Conservation (phyloP, 345 rosid species). For the Linum tenue region DNA sequence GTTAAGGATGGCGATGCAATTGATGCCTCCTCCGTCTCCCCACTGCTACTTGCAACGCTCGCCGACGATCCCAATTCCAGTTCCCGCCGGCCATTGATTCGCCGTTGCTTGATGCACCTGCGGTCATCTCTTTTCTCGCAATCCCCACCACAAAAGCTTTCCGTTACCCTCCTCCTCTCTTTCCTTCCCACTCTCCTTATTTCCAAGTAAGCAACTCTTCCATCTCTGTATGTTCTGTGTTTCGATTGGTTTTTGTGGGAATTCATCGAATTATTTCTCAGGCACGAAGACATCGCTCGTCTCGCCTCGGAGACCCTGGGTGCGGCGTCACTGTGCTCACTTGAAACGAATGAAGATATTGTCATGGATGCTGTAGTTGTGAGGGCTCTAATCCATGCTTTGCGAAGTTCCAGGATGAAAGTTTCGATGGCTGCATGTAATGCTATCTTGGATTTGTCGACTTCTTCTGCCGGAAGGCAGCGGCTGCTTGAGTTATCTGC, state of each 20-base stretch:
- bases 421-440: conserved; percentile 33
- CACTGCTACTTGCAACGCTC: neutral
- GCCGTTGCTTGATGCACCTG: conserved; percentile 23
- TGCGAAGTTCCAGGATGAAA: conserved; percentile 15
- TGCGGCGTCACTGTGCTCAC: conserved; percentile 26
- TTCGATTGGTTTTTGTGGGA: neutral
- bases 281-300: conserved; percentile 21
- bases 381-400: conserved; percentile 23
- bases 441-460: conserved; percentile 43
- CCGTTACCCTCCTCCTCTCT: conserved; percentile 25
- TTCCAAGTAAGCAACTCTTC: conserved; percentile 21
- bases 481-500: conserved; percentile 33
- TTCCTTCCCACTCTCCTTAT: conserved; percentile 35
- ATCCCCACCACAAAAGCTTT: conserved; percentile 12
- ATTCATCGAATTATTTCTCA: conserved; percentile 1
- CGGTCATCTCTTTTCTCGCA: conserved; percentile 19
- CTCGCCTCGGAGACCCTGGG: conserved; percentile 37
- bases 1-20: neutral
- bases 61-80: neutral
- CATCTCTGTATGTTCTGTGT: neutral
- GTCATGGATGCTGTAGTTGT: conserved; percentile 31
- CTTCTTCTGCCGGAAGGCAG: conserved; percentile 34
- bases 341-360: conserved; percentile 33
- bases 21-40: neutral
- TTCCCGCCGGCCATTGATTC: neutral